phyloP scores from a whole-genome alignment of 1,139 yeast species.

The Zygosaccharomyces pseudobailii region DNA sequence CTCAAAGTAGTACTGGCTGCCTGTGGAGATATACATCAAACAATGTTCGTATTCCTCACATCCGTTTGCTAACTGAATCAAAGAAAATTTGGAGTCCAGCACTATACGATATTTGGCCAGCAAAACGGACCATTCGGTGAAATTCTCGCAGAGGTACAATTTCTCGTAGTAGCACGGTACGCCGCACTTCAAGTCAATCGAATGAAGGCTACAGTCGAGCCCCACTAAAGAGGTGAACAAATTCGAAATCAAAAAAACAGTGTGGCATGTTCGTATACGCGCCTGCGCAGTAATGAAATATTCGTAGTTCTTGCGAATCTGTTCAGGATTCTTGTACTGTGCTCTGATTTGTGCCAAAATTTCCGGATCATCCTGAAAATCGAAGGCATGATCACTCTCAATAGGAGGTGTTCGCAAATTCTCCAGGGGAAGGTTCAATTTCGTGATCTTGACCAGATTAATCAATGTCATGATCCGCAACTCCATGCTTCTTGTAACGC shows the following conservation, averaged over 20 bases:
- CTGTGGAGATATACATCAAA: constrained; percentile 45
- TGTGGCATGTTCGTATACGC: constrained; percentile 79
- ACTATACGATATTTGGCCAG: constrained; percentile 35
- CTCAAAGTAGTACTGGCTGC: constrained; percentile 36
- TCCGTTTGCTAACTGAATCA: constrained; percentile 58
- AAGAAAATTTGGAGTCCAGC: constrained; percentile 45
- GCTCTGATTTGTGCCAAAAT: constrained; percentile 34
- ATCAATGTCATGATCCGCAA: constrained; percentile 75
- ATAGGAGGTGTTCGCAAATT: constrained; percentile 56
- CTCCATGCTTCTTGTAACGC: constrained; percentile 68
- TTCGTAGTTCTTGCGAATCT: constrained; percentile 54
- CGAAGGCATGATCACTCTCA: constrained; percentile 34
- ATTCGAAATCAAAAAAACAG: constrained; percentile 67
- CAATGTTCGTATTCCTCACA: constrained; percentile 46
- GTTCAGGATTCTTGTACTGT: constrained; percentile 34
- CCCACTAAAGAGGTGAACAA: constrained; percentile 66
- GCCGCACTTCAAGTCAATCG: constrained; percentile 67
- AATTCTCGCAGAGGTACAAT: constrained; percentile 60
- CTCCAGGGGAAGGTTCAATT: constrained; percentile 67
- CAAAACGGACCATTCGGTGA: constrained; percentile 52
- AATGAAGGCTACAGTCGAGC: constrained; percentile 50
- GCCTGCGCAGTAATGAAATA: constrained; percentile 79
- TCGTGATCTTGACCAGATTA: constrained; percentile 72
- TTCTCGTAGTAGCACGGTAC: constrained; percentile 60
- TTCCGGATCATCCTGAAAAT: constrained; percentile 32